Conservation (phyloP, 148 eudicot species). For the Amaranthus hypochondriacus region DNA sequence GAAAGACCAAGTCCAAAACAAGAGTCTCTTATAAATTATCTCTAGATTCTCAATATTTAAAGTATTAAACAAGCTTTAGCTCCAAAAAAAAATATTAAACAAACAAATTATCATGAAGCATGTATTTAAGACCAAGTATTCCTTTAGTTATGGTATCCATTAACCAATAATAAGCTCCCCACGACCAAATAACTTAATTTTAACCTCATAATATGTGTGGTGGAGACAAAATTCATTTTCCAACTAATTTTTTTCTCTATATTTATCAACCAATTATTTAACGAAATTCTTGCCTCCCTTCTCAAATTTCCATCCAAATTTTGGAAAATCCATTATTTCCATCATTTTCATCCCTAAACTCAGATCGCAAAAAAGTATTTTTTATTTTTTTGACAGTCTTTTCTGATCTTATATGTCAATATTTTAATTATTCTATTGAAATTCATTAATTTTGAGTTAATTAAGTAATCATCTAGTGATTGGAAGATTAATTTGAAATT, state of each 20-base stretch:
- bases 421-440: not conserved
- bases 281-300: conserved; percentile 21
- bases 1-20: too few relatives aligned
- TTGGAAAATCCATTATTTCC: not conserved
- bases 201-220: too few relatives aligned
- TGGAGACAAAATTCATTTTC: conserved; percentile 1
- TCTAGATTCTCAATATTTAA: too few relatives aligned
- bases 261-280: conserved; percentile 10
- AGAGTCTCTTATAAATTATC: too few relatives aligned
- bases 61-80: too few relatives aligned
- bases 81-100: too few relatives aligned
- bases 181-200: not conserved
- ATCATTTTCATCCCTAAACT: not conserved
- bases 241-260: conserved; percentile 10
- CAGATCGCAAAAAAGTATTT: not conserved
- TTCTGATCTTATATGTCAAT: not conserved
- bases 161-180: not conserved
- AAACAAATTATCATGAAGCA: too few relatives aligned
- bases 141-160: too few relatives aligned
- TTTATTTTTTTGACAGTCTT: not conserved
- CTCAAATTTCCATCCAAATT: conserved; percentile 9
- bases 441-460: not conserved
- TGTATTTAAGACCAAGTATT: too few relatives aligned
- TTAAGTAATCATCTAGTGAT: not conserved
- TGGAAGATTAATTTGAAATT: not conserved